phyloP scores from a whole-genome alignment of 371 early-diverging fungal species.

The Fennellomyces sp. region DNA sequence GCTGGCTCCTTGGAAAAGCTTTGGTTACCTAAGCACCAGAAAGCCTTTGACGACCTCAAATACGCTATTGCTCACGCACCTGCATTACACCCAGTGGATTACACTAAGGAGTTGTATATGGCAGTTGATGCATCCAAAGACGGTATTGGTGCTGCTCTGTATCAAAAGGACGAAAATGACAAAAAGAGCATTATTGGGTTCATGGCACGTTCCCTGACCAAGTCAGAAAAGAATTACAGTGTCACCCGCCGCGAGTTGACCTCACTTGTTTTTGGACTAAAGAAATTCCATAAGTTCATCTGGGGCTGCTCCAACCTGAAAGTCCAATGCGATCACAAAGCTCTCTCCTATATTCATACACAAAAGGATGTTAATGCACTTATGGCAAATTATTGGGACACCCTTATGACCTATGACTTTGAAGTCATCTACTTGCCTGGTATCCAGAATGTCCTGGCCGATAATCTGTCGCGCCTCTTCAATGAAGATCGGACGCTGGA shows the following conservation, averaged over 20 bases:
- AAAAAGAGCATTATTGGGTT: constrained; percentile 20
- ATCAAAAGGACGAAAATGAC: constrained; percentile 13
- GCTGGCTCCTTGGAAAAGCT: background rate
- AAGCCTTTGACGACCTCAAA: constrained; percentile 16
- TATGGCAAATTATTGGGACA: constrained; percentile 26
- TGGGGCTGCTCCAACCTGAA: too few species aligned
- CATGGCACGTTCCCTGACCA: constrained; percentile 10
- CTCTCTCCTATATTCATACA: constrained; percentile 19
- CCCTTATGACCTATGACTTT: constrained; percentile 23
- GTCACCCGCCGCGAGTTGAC: constrained; percentile 15
- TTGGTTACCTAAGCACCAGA: background rate
- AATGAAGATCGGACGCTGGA: constrained; percentile 14
- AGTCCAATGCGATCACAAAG: constrained; percentile 23
- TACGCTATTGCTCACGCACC: background rate
- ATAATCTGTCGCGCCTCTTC: constrained; percentile 20
- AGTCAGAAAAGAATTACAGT: constrained; percentile 15
- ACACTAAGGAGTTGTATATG: constrained; percentile 23
- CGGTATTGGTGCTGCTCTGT: constrained; percentile 39
- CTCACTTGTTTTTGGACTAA: constrained; percentile 14
- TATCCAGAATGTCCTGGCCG: constrained; percentile 21
- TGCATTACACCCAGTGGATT: constrained; percentile 22
- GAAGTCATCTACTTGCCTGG: constrained; percentile 25
- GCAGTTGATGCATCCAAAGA: constrained; percentile 45
- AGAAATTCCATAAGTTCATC: constrained; percentile 29
- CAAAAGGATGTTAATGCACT: constrained; percentile 25